Base-by-base conservation (phyloP, 2,329 filamentous ascomycete species). In the Talaromyces verruculosus region DNA sequence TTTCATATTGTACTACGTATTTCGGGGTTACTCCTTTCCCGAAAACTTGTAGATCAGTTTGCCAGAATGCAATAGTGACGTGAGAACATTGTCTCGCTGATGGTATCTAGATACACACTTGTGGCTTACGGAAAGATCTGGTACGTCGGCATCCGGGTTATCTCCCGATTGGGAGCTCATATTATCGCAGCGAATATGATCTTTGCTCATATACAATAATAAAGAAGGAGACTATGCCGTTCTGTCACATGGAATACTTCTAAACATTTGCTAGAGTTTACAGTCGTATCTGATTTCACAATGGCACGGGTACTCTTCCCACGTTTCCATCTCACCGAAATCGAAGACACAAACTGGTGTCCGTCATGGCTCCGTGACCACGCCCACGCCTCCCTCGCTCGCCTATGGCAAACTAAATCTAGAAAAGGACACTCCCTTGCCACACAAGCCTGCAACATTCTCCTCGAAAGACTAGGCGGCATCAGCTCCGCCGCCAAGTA, bases 311-410 rank as follows among this genome's bases (percentile, higher is more conserved):
- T 57, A 19, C 59, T 49, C 1, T 61, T 61, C 22, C 67, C 69
- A 28, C 68, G 70, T n/a, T 67, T 59, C 76, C 87, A 90, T 73
- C 83, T 89, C 70, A 88, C 87, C 69, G 88, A 91, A 80, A 87
- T 90, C 68, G 84, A 88, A 69, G 88, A 91, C 72, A 87, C 89
- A 75, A 70, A 84, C 64, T 90, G 88, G 88, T 89, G 70, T 25
- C 89, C 89, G 1, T 74, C 84, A 47, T 87, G 87, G 74, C 82
- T 92, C 64, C 87, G 89, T 61, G 82, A 82, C 64, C 84, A 86
- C 41, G 70, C 71, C 25, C 71, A 72, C 43, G 67, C 69, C 22
- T 67, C 67, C n/a, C 71, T 73, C 17, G 68, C 71, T 0, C 66
- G 67, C 17, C 63, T 73, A n/a, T 73, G 72, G 72, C 71, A 70